Evolutionary conservation across 345 rosid species (phyloP).

Genomic region (Chamaenerion angustifolium): DNA sequence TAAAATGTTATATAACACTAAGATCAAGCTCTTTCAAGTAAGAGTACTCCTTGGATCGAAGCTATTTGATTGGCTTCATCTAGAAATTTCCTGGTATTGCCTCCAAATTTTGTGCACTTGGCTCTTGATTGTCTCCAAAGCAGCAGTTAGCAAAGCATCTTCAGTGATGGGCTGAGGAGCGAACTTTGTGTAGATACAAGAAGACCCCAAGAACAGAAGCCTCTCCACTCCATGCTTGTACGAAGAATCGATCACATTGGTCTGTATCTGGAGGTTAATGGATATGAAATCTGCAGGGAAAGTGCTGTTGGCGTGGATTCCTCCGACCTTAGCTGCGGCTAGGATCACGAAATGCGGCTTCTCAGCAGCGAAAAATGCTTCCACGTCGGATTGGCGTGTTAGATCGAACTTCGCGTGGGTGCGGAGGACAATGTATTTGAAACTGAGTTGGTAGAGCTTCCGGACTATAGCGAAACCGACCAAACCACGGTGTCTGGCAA

Average conservation of each 20-base stretch:
- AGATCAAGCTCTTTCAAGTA: too few relatives aligned
- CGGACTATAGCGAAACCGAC: constrained; percentile 89
- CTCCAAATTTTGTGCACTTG: too few relatives aligned
- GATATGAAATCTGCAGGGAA: constrained; percentile 93
- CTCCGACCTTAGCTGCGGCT: constrained; percentile 94
- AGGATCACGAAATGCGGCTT: constrained; percentile 60
- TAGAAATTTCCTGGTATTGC: too few relatives aligned
- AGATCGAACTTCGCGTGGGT: constrained; percentile 79
- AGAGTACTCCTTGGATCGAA: too few relatives aligned
- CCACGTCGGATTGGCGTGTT: constrained; percentile 65
- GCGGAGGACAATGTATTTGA: constrained; percentile 49
- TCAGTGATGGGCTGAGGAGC: constrained; percentile 93
- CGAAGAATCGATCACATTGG: constrained; percentile 78
- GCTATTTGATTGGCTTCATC: too few relatives aligned
- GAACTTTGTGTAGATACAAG: constrained; percentile 85
- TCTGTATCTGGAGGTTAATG: constrained; percentile 87
- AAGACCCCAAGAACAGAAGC: constrained; percentile 79
- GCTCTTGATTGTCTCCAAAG: constrained; percentile 89
- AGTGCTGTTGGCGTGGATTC: constrained; percentile 90
- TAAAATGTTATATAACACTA: too few relatives aligned
- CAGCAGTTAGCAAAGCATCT: constrained; percentile 59
- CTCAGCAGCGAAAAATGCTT: constrained; percentile 52
- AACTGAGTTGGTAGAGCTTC: constrained; percentile 42
- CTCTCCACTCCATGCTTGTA: constrained; percentile 50
- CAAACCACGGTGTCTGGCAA: constrained; percentile 90